These are phyloP conservation scores for Sechiopsis laciniata DNA, from an alignment of 306 rosid species.

Conservation along the genomic window DNA sequence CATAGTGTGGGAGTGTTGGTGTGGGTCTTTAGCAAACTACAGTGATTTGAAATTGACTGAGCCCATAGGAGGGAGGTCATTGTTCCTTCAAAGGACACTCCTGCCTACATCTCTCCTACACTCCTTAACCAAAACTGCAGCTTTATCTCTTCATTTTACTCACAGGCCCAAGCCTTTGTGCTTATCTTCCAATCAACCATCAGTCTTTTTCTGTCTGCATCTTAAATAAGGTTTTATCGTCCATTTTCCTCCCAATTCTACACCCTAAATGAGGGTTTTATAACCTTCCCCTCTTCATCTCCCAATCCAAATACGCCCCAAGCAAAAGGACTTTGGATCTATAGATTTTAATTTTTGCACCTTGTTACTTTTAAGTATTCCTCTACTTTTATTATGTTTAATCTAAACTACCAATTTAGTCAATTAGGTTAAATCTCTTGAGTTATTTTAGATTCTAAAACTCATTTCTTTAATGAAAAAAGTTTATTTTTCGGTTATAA, in stretches of 20 bases:
- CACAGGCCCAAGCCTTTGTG: not conserved
- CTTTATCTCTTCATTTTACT: conserved; percentile 2
- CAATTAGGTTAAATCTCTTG: too few species aligned
- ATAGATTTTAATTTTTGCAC: too few species aligned
- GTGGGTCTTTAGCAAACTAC: conserved; percentile 19
- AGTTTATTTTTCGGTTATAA: not conserved
- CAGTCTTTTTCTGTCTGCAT: not conserved
- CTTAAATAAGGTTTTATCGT: too few species aligned
- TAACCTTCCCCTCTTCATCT: too few species aligned
- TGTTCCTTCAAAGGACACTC: conserved; percentile 23
- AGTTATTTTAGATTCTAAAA: too few species aligned
- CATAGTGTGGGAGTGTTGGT: conserved; percentile 19
- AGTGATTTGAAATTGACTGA: conserved; percentile 16
- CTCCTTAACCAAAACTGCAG: conserved; percentile 16
- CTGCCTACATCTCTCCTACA: not conserved
- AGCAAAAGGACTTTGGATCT: too few species aligned
- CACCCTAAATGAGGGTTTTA: too few species aligned
- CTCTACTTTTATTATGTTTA: too few species aligned
- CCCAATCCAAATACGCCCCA: too few species aligned
- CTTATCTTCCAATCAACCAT: conserved; percentile 11
- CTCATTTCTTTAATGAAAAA: not conserved
- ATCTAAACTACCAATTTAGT: too few species aligned
- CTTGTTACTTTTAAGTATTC: too few species aligned
- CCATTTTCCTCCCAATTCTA: too few species aligned
- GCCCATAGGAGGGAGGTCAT: conserved; percentile 4